phyloP scores from a whole-genome alignment of 495 filamentous ascomycete species.

The Talaromyces ruber region DNA sequence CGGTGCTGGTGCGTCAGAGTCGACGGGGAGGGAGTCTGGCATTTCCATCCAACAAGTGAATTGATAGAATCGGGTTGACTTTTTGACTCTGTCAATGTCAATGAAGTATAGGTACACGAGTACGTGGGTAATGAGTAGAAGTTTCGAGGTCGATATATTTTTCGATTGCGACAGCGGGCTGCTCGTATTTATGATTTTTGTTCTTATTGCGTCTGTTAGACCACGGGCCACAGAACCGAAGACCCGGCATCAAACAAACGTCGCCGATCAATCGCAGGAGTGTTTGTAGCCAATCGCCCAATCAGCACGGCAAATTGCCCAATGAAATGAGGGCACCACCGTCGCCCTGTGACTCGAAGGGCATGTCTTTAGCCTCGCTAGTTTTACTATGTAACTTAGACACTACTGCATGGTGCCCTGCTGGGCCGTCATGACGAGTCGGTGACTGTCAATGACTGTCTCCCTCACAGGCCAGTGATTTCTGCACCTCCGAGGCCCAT shows the following conservation, averaged over 20 bases:
- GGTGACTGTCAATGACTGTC: neutral
- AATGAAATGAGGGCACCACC: neutral
- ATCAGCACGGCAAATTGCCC: neutral
- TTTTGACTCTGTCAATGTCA: too few relatives aligned
- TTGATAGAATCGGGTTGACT: neutral
- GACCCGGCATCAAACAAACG: neutral
- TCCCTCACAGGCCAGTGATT: neutral
- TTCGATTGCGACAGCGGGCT: neutral
- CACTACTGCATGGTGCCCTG: neutral
- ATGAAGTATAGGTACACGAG: neutral
- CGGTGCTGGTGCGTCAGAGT: neutral
- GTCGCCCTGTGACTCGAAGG: neutral
- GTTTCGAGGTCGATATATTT: neutral
- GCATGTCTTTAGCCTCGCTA: neutral
- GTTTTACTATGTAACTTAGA: neutral
- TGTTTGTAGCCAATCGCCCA: neutral
- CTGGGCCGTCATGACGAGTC: neutral
- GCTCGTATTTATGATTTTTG: neutral
- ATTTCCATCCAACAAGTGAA: conserved; percentile 4
- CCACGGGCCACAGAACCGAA: neutral
- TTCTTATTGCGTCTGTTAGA: neutral
- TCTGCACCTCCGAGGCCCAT: neutral
- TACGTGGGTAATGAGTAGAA: neutral
- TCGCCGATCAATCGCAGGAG: neutral
- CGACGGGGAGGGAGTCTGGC: conserved; percentile 3